Conservation (phyloP, 2,329 filamentous ascomycete genomes). For the Colletotrichum sp. region DNA sequence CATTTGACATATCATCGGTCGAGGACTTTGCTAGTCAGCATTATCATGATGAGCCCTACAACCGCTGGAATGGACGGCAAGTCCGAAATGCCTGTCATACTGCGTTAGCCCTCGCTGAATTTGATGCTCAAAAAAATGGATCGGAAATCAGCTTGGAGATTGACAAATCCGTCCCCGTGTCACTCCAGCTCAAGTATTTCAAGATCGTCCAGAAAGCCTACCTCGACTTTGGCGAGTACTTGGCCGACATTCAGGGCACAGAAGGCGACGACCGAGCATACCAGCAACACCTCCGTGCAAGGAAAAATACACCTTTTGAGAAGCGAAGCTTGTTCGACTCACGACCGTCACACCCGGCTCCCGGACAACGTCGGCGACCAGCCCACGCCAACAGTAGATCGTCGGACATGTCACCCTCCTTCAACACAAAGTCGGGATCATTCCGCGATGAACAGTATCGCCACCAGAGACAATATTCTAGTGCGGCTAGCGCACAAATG, state of each 20-base stretch:
- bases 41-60: not conserved
- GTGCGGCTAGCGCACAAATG: rapidly evolving
- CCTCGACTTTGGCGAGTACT: not conserved
- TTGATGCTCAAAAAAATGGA: not conserved
- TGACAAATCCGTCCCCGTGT: not conserved
- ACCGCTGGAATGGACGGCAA: not conserved
- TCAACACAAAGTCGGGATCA: rapidly evolving
- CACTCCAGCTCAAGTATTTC: not conserved
- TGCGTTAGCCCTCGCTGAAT: rapidly evolving
- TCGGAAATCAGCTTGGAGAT: not conserved
- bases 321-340: not conserved
- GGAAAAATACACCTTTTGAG: not conserved
- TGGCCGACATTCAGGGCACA: not conserved
- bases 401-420: not conserved
- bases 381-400: not conserved
- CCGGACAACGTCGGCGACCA: not conserved
- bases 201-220: not conserved
- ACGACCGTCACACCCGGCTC: rapidly evolving
- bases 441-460: not conserved
- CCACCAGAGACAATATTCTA: not conserved
- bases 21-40: not conserved
- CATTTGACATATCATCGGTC: not conserved
- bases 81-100: not conserved
- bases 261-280: not conserved
- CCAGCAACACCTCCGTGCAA: not conserved